Evolutionary conservation across 73 alveolate genomes (phyloP), one percentile per base, ranked within the genome.

Genomic region (Paraurostyla sp.): DNA sequence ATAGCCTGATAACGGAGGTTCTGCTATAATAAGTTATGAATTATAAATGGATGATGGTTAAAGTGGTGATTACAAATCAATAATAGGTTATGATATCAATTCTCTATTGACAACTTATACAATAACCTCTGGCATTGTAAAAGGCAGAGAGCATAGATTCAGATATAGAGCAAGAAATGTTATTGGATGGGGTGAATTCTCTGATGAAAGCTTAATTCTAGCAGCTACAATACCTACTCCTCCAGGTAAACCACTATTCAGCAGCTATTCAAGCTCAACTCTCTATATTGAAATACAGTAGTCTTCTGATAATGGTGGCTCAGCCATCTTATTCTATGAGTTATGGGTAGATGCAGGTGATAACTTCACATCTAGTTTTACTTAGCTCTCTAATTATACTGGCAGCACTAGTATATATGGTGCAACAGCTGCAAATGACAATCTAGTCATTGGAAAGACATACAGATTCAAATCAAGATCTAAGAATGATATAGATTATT

Each of bases 131-230:
- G 80, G 80, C 18, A 41, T 91, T 0, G 62, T 51, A 0, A 83
- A 84, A 38, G 96, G 96, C 0, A 40, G 69, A 29, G 54, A 35
- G 29, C 90, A 91, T 52, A 68, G 90, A 57, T 73, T 91, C 56
- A 49, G 90, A 40, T 91, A 91, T 56, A 29, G 96, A 45, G 96
- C 96, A 9, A 51, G 56, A 49, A 91, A 91, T 43, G 80, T 23
- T 25, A 54, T 78, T 41, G 96, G 96, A 29, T 91, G 91, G 91
- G 90, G 93, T 22, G 49, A 76, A 0, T 91, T 71, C 93, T 91
- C 96, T 18, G 51, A 63, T 30, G 91, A 71, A 23, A 7, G 56
- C 13, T 20, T 57, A 0, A 71, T 78, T n/a, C 25, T 73, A 11
- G 96, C 93, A 3, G 96, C 96, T 0, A 57, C 90, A 11, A 57